Evolutionary conservation across 768 basidiomycete genomes (phyloP).

Genomic region (Coprinopsis marcescibilis): DNA sequence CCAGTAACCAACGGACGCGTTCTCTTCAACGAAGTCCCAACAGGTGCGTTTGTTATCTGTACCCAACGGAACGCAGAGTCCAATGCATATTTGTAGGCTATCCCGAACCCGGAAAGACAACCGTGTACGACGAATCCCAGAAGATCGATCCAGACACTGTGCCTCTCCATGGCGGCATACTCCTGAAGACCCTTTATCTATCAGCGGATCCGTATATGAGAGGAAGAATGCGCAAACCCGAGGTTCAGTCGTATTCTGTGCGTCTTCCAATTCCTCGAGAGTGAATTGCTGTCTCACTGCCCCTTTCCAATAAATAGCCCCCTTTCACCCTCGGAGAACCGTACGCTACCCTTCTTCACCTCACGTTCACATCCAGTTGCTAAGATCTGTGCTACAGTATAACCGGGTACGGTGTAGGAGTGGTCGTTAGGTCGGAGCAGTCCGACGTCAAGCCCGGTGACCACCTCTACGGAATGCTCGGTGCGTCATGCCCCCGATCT

Average conservation of each 20-base stretch:
- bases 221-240: constrained; percentile 28
- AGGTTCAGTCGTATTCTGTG: constrained; percentile 17
- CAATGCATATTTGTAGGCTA: constrained; percentile 14
- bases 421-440: constrained; percentile 29
- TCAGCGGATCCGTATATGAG: constrained; percentile 42
- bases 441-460: constrained; percentile 27
- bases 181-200: constrained; percentile 39
- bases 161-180: constrained; percentile 30
- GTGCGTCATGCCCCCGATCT: constrained; percentile 16
- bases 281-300: neutral
- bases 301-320: constrained; percentile 3
- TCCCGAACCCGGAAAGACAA: constrained; percentile 33
- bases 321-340: constrained; percentile 12
- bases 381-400: constrained; percentile 15
- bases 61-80: neutral
- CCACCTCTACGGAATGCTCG: constrained; percentile 31
- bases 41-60: constrained; percentile 7
- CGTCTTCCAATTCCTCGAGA: neutral
- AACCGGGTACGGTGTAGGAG: constrained; percentile 22
- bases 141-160: constrained; percentile 40
- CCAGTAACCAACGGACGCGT: constrained; percentile 21
- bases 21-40: constrained; percentile 26
- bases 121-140: constrained; percentile 30
- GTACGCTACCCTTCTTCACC: neutral
- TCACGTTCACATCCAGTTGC: neutral